Percentiles rank a stretch among this genome's conserved stretches.
phyloP scores from a whole-genome alignment of 2,329 filamentous ascomycete genomes.

The Berkeleyomyces basicola region DNA sequence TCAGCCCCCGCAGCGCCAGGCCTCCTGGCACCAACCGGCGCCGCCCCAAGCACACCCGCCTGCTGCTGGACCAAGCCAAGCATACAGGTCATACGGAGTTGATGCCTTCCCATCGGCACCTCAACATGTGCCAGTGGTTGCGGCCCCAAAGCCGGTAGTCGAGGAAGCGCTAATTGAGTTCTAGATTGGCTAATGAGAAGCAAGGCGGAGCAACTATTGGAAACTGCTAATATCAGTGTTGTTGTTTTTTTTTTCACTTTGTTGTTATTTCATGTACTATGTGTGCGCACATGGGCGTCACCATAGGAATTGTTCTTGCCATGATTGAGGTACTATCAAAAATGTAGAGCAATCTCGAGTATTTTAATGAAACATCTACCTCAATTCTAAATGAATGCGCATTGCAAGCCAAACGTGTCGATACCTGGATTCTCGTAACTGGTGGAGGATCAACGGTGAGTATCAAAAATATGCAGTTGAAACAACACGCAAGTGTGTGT shows the following conservation, averaged over 20 bases:
- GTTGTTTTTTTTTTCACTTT: neutral
- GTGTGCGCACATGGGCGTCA: neutral
- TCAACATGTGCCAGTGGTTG: constrained; percentile 38
- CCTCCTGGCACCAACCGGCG: constrained; percentile 18
- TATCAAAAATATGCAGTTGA: too few species aligned
- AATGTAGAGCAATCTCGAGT: neutral
- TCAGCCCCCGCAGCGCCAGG: constrained; percentile 18
- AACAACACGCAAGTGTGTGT: too few species aligned
- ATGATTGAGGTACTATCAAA: neutral
- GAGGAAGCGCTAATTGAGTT: constrained; percentile 66
- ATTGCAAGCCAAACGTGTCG: neutral
- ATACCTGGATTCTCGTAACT: too few species aligned
- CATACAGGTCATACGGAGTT: constrained; percentile 31
- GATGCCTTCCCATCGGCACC: constrained; percentile 50
- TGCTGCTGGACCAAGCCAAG: constrained; percentile 11
- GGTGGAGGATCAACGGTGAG: too few species aligned
- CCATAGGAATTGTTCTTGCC: neutral
- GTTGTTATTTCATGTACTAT: neutral
- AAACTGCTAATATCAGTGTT: neutral
- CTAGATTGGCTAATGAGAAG: neutral
- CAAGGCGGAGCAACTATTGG: neutral
- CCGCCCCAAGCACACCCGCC: constrained; percentile 20
- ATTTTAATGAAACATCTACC: neutral
- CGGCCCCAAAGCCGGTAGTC: constrained; percentile 31
- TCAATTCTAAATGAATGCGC: neutral